Base-by-base conservation (phyloP, 257 asterid species). In the Solanum ossicruentum region DNA sequence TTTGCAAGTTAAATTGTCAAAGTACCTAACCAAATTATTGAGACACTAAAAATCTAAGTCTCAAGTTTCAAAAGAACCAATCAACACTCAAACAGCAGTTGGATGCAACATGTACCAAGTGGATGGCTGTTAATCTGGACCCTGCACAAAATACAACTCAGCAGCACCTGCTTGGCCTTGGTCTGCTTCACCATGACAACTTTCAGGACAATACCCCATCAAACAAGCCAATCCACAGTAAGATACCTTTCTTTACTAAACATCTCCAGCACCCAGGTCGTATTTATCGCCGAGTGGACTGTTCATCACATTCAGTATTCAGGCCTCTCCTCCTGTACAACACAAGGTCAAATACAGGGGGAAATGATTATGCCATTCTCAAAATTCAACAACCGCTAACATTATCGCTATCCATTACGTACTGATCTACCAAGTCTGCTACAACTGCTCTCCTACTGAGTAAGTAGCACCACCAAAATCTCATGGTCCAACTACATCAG, bases 301-400 rank as follows among this genome's bases (percentile, higher is more conserved):
- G 89, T 90, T 88, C 78, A 66, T 63, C 92, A 66, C 87, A 86
- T 90, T 89, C 88, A 80, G 87, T 84, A 84, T 83, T 83, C 89
- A 84, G 94, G 90, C 86, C 91, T 90, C 90, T 88, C 84, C 88
- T 86, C 98, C 94, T 93, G 94, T 90, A 88, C 95, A 92, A 93
- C 94, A 91, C 93, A 91, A 93, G 92, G 94, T 92, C 93, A 94
- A 92, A 93, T 91, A 89, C 93, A 94, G 89, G 92, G 89, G 91
- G 92, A 90, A 91, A 85, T 87, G 84, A 89, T 90, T 89, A 93
- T 89, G 93, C 89, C 92, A 92, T 88, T 90, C 89, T 88, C 91
- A 91, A 88, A 87, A 92, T 83, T 89, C 89, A 90, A 84, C 93
- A 89, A 93, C 91, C 91, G 54, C 93, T 92, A 93, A 23, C 83